A percentile compares a stretch with the other conserved stretches of the same genome.
phyloP scores from a whole-genome alignment of 176 grass and related monocot species.

The Avena sativa region DNA sequence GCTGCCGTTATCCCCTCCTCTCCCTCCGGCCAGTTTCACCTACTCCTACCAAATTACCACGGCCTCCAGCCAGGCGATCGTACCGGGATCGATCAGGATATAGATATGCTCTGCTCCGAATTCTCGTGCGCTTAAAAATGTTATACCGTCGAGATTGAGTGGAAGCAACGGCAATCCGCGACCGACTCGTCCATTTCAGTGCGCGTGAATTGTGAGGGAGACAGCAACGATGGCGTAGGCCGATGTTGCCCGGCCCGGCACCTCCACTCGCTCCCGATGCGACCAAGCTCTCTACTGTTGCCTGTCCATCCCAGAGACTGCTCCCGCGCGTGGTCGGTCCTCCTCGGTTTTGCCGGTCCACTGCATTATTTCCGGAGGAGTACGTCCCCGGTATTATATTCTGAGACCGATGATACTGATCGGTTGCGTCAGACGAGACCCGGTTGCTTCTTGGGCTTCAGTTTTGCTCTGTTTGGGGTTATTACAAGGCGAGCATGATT shows the following conservation, averaged over 20 bases:
- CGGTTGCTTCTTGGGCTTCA: too few relatives aligned
- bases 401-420: not conserved
- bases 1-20: constrained; percentile 15
- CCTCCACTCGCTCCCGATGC: constrained; percentile 15
- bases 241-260: constrained; percentile 11
- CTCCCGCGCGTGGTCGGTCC: too few relatives aligned
- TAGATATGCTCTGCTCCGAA: not conserved
- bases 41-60: not conserved
- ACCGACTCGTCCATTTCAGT: not conserved
- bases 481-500: too few relatives aligned
- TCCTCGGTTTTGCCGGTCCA: too few relatives aligned
- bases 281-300: too few relatives aligned
- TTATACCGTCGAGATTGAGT: constrained; percentile 13
- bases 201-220: not conserved
- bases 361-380: constrained; percentile 29
- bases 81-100: not conserved
- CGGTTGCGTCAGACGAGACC: not conserved
- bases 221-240: constrained; percentile 6
- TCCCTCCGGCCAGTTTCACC: not conserved
- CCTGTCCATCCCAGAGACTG: too few relatives aligned
- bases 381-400: not conserved
- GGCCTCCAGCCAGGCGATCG: not conserved
- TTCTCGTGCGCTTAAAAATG: not conserved
- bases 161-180: constrained; percentile 21
- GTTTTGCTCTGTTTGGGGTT: too few relatives aligned